Evolutionary conservation across 2,329 filamentous ascomycete species (phyloP), one percentile per base, ranked within the genome.

Genomic region (Calonectria leucothoes): DNA sequence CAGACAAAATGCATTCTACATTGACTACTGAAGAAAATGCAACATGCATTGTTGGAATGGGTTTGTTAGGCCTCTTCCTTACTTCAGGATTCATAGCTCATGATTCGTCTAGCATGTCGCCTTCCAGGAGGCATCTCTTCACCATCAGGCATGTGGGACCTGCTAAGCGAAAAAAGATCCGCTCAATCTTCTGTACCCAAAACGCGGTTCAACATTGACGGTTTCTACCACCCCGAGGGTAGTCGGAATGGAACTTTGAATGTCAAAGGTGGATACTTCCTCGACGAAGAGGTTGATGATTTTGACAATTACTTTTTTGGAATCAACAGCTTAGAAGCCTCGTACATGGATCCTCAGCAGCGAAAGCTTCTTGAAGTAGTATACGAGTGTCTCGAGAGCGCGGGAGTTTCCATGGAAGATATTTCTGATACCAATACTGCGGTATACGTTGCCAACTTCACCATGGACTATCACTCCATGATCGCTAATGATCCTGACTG

Each of bases 31-130:
- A 61, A 20, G 33, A 61, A 25, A 61, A 61, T 37, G 15, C 55
- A 42, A 61, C 55, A 61, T 61, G 55, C 55, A 61, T 61, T 61
- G 55, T 61, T 39, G 55, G 55, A 39, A 61, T 61, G 55, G 55
- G 55, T 61, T 61, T 11, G 55, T 61, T 11, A 27, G 6, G 14
- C 17, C 17, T 39, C 17, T 17, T 14, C 7, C 29, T 61, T 37
- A 20, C 8, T 20, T 20, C 11, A 27, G 23, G 39, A 20, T 39
- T 39, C 55, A 51, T 49, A 29, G 31, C 63, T 66, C 6, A 66
- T 14, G 4, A 23, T 49, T 33, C 10, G 25, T 66, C 29, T 35
- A 66, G 63, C 63, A 48, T 66, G 63, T 23, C 63, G 29, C 15
- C 20, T 66, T n/a, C 63, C 63, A n/a, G 63, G 63, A 25, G 29